Percentiles rank a stretch among this genome's conserved stretches.
Evolutionary conservation across 139 green algal genomes (phyloP).

Genomic region (Desmodesmus armatus): DNA sequence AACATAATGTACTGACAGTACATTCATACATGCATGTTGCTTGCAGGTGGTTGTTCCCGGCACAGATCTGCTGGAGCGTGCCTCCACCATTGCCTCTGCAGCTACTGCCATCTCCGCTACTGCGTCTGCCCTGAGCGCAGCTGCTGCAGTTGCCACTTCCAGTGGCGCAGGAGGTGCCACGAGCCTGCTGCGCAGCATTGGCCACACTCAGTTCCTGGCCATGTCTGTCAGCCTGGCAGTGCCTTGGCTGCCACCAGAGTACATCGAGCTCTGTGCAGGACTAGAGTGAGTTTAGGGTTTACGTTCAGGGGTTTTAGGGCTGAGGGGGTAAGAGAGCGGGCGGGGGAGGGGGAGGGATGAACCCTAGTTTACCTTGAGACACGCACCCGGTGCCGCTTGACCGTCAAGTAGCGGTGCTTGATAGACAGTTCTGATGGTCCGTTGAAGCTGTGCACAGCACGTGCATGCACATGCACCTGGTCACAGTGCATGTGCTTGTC

Average conservation of each 20-base stretch:
- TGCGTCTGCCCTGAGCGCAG: conserved; percentile 11
- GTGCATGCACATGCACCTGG: too few species aligned
- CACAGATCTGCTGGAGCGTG: neutral
- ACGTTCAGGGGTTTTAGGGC: too few species aligned
- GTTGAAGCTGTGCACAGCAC: too few species aligned
- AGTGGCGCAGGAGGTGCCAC: conserved; percentile 9
- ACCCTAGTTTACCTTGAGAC: too few species aligned
- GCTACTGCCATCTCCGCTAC: conserved; percentile 1
- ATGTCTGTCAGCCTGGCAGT: conserved; percentile 40
- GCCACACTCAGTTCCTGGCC: conserved; percentile 38
- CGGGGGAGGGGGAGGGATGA: too few species aligned
- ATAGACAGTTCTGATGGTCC: too few species aligned
- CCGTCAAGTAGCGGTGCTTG: too few species aligned
- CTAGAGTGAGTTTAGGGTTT: conserved; percentile 18
- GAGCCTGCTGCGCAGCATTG: conserved; percentile 29
- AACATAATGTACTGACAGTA: too few species aligned
- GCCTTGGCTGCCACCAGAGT: conserved; percentile 32
- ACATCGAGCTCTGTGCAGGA: conserved; percentile 15
- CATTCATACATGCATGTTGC: neutral
- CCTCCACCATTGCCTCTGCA: conserved; percentile 2
- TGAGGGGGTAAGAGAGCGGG: too few species aligned
- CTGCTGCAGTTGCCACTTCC: neutral
- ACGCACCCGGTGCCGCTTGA: neutral
- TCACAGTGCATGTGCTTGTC: too few species aligned
- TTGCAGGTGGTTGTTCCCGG: conserved; percentile 6